These are phyloP conservation scores for Trichoderma reesei DNA, from an alignment of 495 filamentous ascomycete genomes.

Conservation along the genomic window DNA sequence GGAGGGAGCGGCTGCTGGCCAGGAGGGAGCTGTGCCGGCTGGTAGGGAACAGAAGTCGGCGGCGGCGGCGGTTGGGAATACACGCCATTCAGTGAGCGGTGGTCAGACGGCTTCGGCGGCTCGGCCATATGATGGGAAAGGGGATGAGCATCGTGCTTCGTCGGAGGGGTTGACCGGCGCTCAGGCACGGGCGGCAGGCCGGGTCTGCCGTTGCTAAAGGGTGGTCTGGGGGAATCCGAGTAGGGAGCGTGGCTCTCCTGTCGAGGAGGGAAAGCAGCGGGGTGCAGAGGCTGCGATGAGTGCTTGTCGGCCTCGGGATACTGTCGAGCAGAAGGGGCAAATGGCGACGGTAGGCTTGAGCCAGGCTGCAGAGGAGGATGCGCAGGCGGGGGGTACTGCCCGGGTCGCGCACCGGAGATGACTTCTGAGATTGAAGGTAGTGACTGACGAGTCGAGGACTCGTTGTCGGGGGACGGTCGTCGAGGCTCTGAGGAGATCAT, in stretches of 20 bases:
- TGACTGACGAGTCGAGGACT: constrained; percentile 34
- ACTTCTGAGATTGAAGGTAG: constrained; percentile 42
- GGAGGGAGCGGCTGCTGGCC: constrained; percentile 33
- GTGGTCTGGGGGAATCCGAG: constrained; percentile 23
- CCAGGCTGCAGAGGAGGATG: constrained; percentile 19
- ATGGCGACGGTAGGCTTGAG: constrained; percentile 26
- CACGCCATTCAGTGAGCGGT: constrained; percentile 17
- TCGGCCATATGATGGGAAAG: constrained; percentile 3
- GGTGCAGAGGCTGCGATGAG: constrained; percentile 25
- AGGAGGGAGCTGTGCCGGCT: constrained; percentile 29
- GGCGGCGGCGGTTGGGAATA: constrained; percentile 21
- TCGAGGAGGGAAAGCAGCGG: constrained; percentile 20
- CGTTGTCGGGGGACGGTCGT: constrained; percentile 31
- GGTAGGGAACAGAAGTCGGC: constrained; percentile 26
- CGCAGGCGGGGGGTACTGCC: constrained; percentile 26
- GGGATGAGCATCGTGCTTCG: constrained; percentile 19
- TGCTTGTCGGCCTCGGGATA: constrained; percentile 24
- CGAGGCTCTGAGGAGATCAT: constrained; percentile 40
- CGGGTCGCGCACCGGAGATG: constrained; percentile 29
- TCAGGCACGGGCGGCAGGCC: constrained; percentile 24
- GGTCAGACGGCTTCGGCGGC: constrained; percentile 14
- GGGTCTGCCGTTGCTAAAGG: constrained; percentile 18
- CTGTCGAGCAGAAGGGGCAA: constrained; percentile 18
- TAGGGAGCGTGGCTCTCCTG: constrained; percentile 24
- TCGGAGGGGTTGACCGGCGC: constrained; percentile 22